These are phyloP conservation scores for Allium sativum DNA, from an alignment of 106 monocot genomes.

Conservation along the genomic window DNA sequence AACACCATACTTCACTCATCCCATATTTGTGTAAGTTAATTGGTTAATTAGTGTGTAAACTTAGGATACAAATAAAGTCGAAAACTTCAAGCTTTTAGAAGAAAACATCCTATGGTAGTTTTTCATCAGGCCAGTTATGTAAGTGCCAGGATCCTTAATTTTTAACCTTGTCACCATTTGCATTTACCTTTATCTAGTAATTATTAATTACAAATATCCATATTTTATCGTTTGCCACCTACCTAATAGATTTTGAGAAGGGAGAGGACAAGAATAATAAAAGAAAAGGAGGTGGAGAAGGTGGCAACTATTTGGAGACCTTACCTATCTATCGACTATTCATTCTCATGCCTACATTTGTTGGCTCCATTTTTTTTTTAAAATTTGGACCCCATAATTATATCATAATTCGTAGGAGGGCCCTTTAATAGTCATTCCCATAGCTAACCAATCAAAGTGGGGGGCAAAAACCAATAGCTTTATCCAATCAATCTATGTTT, in stretches of 20 bases:
- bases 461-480: neutral
- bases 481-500: conserved; percentile 2
- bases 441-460: conserved; percentile 8
- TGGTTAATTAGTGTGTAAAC: no score
- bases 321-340: conserved; percentile 4
- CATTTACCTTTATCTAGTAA: neutral
- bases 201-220: no score
- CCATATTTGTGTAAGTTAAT: no score
- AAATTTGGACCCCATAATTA: neutral
- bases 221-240: no score
- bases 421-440: conserved; percentile 4
- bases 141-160: neutral
- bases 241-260: neutral
- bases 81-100: no score
- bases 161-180: neutral
- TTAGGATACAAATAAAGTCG: no score
- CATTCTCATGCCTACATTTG: conserved; percentile 7
- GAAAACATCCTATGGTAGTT: no score
- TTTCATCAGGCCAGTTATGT: no score
- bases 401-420: neutral
- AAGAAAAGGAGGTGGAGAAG: conserved; percentile 1
- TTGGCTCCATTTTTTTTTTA: conserved; percentile 1
- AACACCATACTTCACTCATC: no score
- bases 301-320: conserved; percentile 6
- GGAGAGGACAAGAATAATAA: conserved; percentile 5